Percentiles rank a stretch among this genome's conserved stretches.
phyloP scores from a whole-genome alignment of 169 alveolate species.

The Babesia divergens region DNA sequence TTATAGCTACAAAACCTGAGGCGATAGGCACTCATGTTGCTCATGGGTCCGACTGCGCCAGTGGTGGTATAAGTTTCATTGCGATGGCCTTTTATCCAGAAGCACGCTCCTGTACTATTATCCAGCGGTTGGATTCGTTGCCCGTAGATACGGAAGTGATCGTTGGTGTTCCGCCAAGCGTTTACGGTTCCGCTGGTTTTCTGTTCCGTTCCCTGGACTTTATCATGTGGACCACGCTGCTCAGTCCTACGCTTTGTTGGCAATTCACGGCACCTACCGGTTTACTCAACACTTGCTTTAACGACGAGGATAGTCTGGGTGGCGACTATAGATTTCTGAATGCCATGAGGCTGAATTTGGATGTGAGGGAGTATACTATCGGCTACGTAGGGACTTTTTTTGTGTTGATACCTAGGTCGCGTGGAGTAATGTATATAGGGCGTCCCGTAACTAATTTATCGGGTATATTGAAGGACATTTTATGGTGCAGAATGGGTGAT shows the following conservation, averaged over 20 bases:
- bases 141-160: constrained; percentile 17
- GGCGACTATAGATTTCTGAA: neutral
- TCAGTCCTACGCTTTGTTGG: constrained; percentile 20
- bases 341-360: constrained; percentile 18
- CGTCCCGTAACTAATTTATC: neutral
- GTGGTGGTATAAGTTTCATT: constrained; percentile 43
- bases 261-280: constrained; percentile 43
- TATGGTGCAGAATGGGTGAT: constrained; percentile 8
- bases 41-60: neutral
- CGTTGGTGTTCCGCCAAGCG: neutral
- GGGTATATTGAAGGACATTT: neutral
- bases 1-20: constrained; percentile 24
- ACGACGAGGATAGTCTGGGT: neutral
- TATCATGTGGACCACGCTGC: constrained; percentile 25
- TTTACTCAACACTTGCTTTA: constrained; percentile 4
- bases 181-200: constrained; percentile 24
- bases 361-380: constrained; percentile 1
- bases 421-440: constrained; percentile 20
- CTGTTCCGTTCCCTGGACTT: constrained; percentile 21
- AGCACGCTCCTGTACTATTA: neutral
- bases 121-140: constrained; percentile 35
- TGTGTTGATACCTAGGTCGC: neutral
- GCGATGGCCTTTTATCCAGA: neutral
- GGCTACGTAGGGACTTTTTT: neutral
- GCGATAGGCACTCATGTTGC: constrained; percentile 2